Percentiles rank a stretch among this genome's conserved stretches.
These are phyloP conservation scores for Plenodomus lindquistii DNA, from an alignment of 2,329 filamentous ascomycete species.

Conservation along the genomic window DNA sequence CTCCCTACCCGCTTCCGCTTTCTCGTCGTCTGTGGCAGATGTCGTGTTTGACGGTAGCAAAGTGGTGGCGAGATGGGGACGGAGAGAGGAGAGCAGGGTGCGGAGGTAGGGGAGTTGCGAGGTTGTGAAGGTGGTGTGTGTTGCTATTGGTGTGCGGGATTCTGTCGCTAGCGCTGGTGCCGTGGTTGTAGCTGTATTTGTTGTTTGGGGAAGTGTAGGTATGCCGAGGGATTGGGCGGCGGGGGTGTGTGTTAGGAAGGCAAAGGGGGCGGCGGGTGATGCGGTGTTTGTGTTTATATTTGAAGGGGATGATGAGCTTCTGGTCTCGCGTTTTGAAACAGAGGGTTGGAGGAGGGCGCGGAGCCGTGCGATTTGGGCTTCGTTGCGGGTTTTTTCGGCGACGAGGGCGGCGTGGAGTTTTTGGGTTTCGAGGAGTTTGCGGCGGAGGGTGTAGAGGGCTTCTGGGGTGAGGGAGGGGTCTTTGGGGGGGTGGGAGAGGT, in stretches of 20 bases:
- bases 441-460: conserved; percentile 70
- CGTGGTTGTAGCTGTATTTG: conserved; percentile 7
- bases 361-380: conserved; percentile 68
- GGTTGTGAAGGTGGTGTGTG: conserved; percentile 76
- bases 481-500: conserved; percentile 27
- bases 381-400: conserved; percentile 73
- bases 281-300: conserved; percentile 1
- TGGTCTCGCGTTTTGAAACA: conserved; percentile 21
- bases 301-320: conserved; percentile 21
- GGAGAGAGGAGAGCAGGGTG: conserved; percentile 67
- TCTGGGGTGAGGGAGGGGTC: conserved; percentile 62
- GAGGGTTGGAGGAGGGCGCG: conserved; percentile 55
- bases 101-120: conserved; percentile 82
- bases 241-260: conserved; percentile 59
- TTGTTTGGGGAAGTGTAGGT: conserved; percentile 33
- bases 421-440: conserved; percentile 76
- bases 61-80: conserved; percentile 62
- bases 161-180: conserved; percentile 18
- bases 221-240: conserved; percentile 54
- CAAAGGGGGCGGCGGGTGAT: conserved; percentile 44
- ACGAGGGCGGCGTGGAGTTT: conserved; percentile 72
- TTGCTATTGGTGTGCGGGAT: conserved; percentile 61
- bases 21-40: conserved; percentile 30
- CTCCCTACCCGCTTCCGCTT: conserved; percentile 63
- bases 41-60: conserved; percentile 21